phyloP scores from a whole-genome alignment of 2,329 filamentous ascomycete genomes.

The Ilyonectria mors-panacis region DNA sequence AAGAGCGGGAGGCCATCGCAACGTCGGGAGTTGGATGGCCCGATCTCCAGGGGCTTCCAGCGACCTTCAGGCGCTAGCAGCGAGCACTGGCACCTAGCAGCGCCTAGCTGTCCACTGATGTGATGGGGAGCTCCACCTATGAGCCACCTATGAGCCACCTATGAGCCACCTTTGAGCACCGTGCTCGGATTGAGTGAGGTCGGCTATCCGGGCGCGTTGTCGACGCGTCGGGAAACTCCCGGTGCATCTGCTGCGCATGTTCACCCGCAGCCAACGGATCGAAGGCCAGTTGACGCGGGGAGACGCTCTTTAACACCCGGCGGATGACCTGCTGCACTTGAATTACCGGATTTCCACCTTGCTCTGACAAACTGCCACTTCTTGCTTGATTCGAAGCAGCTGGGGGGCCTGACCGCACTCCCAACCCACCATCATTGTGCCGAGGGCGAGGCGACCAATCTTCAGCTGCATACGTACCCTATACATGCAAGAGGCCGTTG shows the following conservation, averaged over 20 bases:
- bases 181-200: no score
- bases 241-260: constrained; percentile 13
- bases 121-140: constrained; percentile 14
- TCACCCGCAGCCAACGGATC: constrained; percentile 6
- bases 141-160: constrained; percentile 6
- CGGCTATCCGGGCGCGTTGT: constrained; percentile 34
- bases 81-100: not conserved
- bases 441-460: not conserved
- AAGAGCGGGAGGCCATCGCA: constrained; percentile 1
- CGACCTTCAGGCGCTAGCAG: constrained; percentile 14
- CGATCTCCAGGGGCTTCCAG: constrained; percentile 28
- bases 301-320: not conserved
- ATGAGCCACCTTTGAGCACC: not conserved
- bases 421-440: constrained; percentile 1
- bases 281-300: constrained; percentile 9
- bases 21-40: constrained; percentile 18
- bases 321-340: not conserved
- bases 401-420: constrained; percentile 1
- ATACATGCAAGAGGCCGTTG: constrained; percentile 7
- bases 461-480: not conserved
- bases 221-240: constrained; percentile 31
- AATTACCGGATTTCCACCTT: not conserved
- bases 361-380: not conserved
- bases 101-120: constrained; percentile 21
- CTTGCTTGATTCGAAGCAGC: constrained; percentile 1